Base-by-base conservation (phyloP, 2,329 filamentous ascomycete genomes). In the Epichloe gansuensis region DNA sequence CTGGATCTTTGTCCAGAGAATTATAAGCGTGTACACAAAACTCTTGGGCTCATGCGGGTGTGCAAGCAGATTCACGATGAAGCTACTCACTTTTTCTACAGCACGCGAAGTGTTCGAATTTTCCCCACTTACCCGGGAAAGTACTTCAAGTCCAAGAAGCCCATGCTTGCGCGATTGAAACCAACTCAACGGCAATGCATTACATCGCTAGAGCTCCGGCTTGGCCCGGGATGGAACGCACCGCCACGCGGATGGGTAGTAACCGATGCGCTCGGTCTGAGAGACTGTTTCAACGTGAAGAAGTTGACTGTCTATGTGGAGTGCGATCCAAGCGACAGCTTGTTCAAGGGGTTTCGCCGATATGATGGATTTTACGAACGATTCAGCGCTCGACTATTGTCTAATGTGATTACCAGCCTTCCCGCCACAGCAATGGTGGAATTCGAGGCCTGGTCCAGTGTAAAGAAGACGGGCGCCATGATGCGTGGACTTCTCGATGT, bases 81-180 rank as follows among this genome's bases (percentile, higher is more conserved):
- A 65, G 81, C 83, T 1, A 77, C 79, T 0, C 75, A 82, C 58
- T 72, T 76, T 56, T 85, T 88, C 64, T 88, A 86, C 67, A 78
- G 77, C 62, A 75, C 73, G 8, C 76, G 78, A 51, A 73, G 76
- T 0, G 77, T 86, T 51, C 81, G 83, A 52, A 65, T 90, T 38
- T 89, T 88, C 60, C 83, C 84, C 12, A 81, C 76, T 3, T 72
- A 77, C 23, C 77, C 77, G 5, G 81, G 81, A 45, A 75, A 77
- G 41, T 82, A 84, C 67, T 86, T 86, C 71, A 85, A 88, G 68
- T 82, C 81, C 34, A 87, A 87, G 69, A 80, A 80, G 58, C 86
- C 86, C 1, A 72, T 91, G 0, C 72, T 91, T 31, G 77, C 82
- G 5, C 81, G 85, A 17, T 67, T 91, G 52, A 80, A 81, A 21